phyloP scores from a whole-genome alignment of 2,329 filamentous ascomycete species.

The Neofusicoccum sp. region DNA sequence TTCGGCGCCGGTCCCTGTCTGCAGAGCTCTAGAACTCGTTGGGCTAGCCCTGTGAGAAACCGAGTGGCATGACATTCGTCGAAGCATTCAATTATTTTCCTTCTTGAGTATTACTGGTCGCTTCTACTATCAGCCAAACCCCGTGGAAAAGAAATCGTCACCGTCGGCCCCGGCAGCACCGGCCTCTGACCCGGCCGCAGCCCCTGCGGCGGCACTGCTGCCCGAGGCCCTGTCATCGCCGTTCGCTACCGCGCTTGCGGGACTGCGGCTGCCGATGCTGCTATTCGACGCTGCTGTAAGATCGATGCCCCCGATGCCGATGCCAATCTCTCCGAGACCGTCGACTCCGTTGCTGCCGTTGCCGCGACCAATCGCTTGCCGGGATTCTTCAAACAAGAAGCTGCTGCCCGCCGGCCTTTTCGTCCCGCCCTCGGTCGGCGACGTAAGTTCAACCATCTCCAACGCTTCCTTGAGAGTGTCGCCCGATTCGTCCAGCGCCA shows the following conservation, averaged over 20 bases:
- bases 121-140: conserved; percentile 2
- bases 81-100: conserved; percentile 1
- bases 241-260: conserved; percentile 5
- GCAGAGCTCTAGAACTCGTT: not conserved
- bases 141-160: conserved; percentile 7
- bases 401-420: conserved; percentile 26
- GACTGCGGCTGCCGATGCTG: conserved; percentile 20
- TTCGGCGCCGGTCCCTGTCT: not conserved
- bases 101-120: not conserved
- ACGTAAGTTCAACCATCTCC: conserved; percentile 49
- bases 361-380: not conserved
- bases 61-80: not conserved
- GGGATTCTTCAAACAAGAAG: conserved; percentile 34
- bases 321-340: conserved; percentile 9
- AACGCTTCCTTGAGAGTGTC: conserved; percentile 75
- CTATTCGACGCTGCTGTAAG: conserved; percentile 15
- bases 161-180: conserved; percentile 1
- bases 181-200: not conserved
- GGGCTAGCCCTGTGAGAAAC: not conserved
- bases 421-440: conserved; percentile 26
- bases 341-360: not conserved
- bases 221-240: not conserved
- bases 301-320: conserved; percentile 18
- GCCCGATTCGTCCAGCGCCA: conserved; percentile 86
- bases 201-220: not conserved